phyloP scores from a whole-genome alignment of 139 green algal species.

The Desmodesmus armatus region DNA sequence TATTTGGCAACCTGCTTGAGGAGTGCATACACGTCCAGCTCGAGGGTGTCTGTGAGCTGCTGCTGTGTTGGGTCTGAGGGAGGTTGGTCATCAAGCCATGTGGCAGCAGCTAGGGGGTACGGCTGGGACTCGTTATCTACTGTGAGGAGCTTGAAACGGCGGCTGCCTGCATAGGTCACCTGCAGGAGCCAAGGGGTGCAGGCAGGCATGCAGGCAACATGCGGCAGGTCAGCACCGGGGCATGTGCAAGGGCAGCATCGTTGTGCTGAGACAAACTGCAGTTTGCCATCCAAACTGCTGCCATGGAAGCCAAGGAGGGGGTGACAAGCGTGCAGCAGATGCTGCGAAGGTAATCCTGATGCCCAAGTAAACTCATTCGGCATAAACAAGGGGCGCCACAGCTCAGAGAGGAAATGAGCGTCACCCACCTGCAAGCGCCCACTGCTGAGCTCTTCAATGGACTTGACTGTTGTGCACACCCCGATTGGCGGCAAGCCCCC shows the following conservation, averaged over 20 bases:
- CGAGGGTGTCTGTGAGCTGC: slow-evolving; percentile 27
- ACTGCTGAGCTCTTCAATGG: neutral
- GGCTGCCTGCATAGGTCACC: slow-evolving; percentile 44
- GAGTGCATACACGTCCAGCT: slow-evolving; percentile 47
- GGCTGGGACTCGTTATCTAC: slow-evolving; percentile 46
- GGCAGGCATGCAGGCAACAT: neutral
- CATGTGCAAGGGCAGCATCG: neutral
- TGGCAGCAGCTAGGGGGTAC: slow-evolving; percentile 41
- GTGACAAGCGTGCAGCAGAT: too few relatives aligned
- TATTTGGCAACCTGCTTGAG: slow-evolving; percentile 22
- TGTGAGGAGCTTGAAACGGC: slow-evolving; percentile 47
- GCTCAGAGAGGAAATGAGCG: too few relatives aligned
- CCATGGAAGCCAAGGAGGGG: too few relatives aligned
- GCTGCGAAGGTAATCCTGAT: too few relatives aligned
- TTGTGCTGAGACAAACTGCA: neutral
- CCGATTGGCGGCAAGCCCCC: slow-evolving; percentile 37
- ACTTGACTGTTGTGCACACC: slow-evolving; percentile 32
- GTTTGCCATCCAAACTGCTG: too few relatives aligned
- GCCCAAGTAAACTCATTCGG: too few relatives aligned
- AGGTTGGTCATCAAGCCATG: slow-evolving; percentile 7
- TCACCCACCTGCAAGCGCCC: neutral
- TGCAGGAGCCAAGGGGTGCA: too few relatives aligned
- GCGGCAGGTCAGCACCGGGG: too few relatives aligned
- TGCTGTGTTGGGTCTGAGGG: neutral
- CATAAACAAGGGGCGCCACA: too few relatives aligned